Evolutionary conservation across 345 rosid genomes (phyloP).

Genomic region (Hibiscus tridactylites): DNA sequence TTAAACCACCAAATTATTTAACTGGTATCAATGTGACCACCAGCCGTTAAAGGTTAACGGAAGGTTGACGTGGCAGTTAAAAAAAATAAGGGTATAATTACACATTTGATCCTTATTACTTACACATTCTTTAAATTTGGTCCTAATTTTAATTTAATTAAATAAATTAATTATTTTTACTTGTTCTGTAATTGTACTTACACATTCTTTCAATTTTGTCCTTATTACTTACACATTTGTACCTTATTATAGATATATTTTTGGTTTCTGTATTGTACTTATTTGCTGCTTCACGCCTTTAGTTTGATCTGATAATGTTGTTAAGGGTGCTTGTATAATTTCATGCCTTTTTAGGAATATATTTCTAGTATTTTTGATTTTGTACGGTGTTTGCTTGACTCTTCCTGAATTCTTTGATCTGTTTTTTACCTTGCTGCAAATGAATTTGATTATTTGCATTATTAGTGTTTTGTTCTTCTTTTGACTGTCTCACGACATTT

Average conservation of each 20-base stretch:
- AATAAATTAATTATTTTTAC: too few species aligned
- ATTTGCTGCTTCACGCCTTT: not conserved
- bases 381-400: not conserved
- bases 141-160: too few species aligned
- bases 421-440: not conserved
- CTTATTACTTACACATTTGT: too few species aligned
- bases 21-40: too few species aligned
- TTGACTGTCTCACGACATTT: not conserved
- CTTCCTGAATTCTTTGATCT: not conserved
- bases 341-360: not conserved
- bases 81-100: too few species aligned
- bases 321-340: not conserved
- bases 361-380: not conserved
- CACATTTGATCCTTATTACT: too few species aligned
- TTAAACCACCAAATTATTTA: too few species aligned
- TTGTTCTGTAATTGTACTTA: too few species aligned
- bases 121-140: too few species aligned
- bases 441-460: not conserved
- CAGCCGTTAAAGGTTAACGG: too few species aligned
- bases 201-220: too few species aligned
- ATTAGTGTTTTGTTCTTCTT: not conserved
- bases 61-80: too few species aligned
- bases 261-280: not conserved
- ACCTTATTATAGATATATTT: not conserved
- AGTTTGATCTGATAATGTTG: not conserved